Percentiles rank a stretch among this genome's conserved stretches.
phyloP scores from a whole-genome alignment of 2,329 filamentous ascomycete species.

The Paecilomyces variotii region DNA sequence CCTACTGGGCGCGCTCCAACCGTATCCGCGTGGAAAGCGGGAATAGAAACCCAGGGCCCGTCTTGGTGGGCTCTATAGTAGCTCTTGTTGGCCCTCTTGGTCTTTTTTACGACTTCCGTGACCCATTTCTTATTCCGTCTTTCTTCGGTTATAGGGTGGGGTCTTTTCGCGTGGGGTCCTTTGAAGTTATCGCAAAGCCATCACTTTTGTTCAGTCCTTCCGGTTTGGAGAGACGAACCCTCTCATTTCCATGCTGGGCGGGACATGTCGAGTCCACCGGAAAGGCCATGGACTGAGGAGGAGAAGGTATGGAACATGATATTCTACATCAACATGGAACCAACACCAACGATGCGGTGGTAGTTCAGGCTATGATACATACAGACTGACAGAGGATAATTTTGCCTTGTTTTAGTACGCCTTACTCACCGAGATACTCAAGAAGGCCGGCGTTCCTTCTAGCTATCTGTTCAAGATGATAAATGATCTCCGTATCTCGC shows the following conservation, averaged over 20 bases:
- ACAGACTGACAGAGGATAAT: neutral
- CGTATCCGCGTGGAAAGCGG: constrained; percentile 15
- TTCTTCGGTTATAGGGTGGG: constrained; percentile 7
- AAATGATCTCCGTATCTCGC: constrained; percentile 27
- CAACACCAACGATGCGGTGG: neutral
- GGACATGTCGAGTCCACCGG: constrained; percentile 38
- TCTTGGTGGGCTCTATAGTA: constrained; percentile 24
- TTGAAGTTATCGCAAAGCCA: neutral
- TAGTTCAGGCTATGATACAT: neutral
- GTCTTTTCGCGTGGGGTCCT: neutral
- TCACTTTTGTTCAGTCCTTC: neutral
- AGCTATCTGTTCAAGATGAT: constrained; percentile 30
- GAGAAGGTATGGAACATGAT: constrained; percentile 31
- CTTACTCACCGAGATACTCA: constrained; percentile 36
- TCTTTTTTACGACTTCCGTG: constrained; percentile 6
- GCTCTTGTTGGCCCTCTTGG: constrained; percentile 11
- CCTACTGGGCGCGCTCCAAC: constrained; percentile 11
- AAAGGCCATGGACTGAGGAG: constrained; percentile 38
- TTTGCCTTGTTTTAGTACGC: constrained; percentile 23
- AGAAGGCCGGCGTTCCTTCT: constrained; percentile 30
- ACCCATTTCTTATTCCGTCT: constrained; percentile 7
- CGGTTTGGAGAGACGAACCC: constrained; percentile 2
- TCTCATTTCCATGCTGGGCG: constrained; percentile 25
- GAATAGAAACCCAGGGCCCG: constrained; percentile 18
- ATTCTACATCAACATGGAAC: neutral